Percentiles rank a stretch among this genome's conserved stretches.
These are phyloP conservation scores for Tardiomyces blankii DNA, from an alignment of 1,139 yeast species.

Conservation along the genomic window DNA sequence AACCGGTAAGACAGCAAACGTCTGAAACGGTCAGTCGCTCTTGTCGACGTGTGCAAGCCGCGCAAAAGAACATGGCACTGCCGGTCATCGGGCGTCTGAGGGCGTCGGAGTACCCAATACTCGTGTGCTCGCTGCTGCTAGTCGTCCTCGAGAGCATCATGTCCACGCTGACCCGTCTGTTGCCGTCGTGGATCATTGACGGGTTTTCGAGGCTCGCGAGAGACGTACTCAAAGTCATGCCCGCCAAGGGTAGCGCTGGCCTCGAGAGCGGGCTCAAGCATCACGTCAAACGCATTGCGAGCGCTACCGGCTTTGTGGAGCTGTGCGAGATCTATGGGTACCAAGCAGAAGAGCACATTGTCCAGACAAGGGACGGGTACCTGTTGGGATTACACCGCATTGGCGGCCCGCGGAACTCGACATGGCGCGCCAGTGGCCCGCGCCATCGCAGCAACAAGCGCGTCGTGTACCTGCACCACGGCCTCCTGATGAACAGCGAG, in stretches of 20 bases:
- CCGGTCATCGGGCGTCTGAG: conserved; percentile 21
- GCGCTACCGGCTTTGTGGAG: conserved; percentile 43
- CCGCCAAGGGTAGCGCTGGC: conserved; percentile 3
- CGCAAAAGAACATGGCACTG: conserved; percentile 17
- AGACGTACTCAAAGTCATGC: conserved; percentile 9
- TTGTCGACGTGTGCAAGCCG: too few relatives aligned
- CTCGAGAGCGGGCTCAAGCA: neutral
- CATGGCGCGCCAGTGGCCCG: conserved; percentile 30
- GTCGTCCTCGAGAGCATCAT: conserved; percentile 22
- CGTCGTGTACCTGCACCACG: conserved; percentile 80
- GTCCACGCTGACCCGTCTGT: conserved; percentile 21
- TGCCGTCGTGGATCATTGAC: conserved; percentile 21
- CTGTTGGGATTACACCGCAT: conserved; percentile 44
- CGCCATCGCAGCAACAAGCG: conserved; percentile 32
- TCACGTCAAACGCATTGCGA: conserved; percentile 14
- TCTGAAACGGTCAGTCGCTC: too few relatives aligned
- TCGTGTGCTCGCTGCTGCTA: conserved; percentile 22
- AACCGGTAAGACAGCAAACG: too few relatives aligned
- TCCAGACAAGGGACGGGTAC: conserved; percentile 47
- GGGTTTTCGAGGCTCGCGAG: conserved; percentile 15
- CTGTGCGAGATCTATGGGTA: conserved; percentile 56
- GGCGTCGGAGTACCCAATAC: conserved; percentile 22
- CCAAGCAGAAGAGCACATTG: conserved; percentile 60
- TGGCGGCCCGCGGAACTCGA: conserved; percentile 30
- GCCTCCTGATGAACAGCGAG: conserved; percentile 82